These are phyloP conservation scores for Neoarthrinium moseri DNA, from an alignment of 2,329 filamentous ascomycete species.

Conservation along the genomic window DNA sequence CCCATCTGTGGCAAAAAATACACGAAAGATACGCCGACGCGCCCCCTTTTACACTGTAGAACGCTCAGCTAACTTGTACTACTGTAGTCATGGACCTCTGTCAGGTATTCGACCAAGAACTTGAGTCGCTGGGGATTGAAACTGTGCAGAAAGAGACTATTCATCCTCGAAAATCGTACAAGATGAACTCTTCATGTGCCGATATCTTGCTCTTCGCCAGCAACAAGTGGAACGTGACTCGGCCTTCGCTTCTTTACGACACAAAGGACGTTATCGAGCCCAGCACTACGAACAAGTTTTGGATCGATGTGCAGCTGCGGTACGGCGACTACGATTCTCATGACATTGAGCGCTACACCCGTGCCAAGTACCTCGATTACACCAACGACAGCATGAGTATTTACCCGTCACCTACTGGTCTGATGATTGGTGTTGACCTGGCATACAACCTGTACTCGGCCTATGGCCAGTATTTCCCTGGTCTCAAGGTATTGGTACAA, in stretches of 20 bases:
- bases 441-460: conserved; percentile 98
- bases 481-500: conserved; percentile 90
- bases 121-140: conserved; percentile 94
- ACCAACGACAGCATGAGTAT: conserved; percentile 99
- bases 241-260: conserved; percentile 89
- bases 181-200: conserved; percentile 99
- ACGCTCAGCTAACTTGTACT: not conserved
- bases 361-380: conserved; percentile 98
- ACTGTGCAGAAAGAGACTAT: conserved; percentile 99
- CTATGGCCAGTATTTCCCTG: conserved; percentile 98
- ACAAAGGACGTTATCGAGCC: conserved; percentile 94
- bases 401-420: conserved; percentile 91
- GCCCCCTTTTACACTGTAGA: no score
- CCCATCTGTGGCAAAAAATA: conserved; percentile 99
- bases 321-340: conserved; percentile 99
- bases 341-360: conserved; percentile 96
- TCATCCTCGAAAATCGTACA: conserved; percentile 98
- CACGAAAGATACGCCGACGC: no score
- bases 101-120: conserved; percentile 95
- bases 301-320: conserved; percentile 93
- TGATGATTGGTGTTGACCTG: conserved; percentile 97
- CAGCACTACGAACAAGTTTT: conserved; percentile 98
- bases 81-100: conserved; percentile 87
- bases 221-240: conserved; percentile 98
- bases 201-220: conserved; percentile 96